Conservation (phyloP, 805 yeast species). For the Komagataella populi region DNA sequence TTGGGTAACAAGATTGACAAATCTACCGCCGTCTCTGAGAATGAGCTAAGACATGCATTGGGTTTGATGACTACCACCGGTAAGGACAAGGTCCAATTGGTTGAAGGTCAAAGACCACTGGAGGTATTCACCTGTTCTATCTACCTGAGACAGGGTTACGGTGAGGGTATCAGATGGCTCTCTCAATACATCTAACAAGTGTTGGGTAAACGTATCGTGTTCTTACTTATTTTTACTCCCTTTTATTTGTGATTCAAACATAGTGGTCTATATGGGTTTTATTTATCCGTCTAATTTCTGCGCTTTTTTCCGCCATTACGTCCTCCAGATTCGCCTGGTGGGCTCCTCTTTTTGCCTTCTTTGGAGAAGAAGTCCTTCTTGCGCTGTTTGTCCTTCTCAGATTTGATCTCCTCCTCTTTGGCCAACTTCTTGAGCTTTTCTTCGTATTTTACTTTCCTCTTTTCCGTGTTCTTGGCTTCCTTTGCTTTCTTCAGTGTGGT, state of each 20-base stretch:
- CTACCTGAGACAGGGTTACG: conserved; percentile 97
- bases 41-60: conserved; percentile 81
- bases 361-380: conserved; percentile 77
- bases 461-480: conserved; percentile 60
- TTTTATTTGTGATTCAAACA: conserved; percentile 1
- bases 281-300: conserved; percentile 1
- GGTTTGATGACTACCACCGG: conserved; percentile 88
- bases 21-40: conserved; percentile 88
- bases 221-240: not conserved
- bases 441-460: conserved; percentile 63
- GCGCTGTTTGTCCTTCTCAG: conserved; percentile 67
- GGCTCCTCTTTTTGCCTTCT: conserved; percentile 51
- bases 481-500: conserved; percentile 77
- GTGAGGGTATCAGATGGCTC: conserved; percentile 97
- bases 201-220: not conserved
- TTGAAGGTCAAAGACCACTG: conserved; percentile 72
- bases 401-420: conserved; percentile 55
- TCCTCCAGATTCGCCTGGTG: conserved; percentile 12
- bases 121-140: conserved; percentile 97
- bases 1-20: conserved; percentile 96
- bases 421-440: conserved; percentile 65
- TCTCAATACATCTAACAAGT: conserved; percentile 77
- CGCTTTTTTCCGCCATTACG: conserved; percentile 14
- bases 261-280: not conserved
- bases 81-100: conserved; percentile 57